Base-by-base conservation (phyloP, 352 stramenopile species). In the Aphanomyces invadans region DNA sequence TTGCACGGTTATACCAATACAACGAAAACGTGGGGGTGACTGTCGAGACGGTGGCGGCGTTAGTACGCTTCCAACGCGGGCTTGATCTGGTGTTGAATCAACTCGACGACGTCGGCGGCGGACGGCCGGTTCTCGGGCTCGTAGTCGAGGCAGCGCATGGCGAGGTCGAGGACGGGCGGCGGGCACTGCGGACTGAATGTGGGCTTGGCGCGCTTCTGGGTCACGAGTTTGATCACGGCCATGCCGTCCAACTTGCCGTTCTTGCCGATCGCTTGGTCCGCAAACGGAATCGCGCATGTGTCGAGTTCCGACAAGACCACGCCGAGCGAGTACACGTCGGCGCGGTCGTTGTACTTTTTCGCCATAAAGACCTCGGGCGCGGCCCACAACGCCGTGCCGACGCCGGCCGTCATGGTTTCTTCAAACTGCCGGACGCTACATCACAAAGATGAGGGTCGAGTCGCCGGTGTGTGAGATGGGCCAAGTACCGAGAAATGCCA, bases 281-380 rank as follows among this genome's bases (percentile, higher is more conserved):
- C 86, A 73, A 90, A 94, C 68, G 85, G 85, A 59, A 92, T 79
- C 19, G 79, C 67, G 57, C 88, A 79, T 28, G 80, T 90, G 48
- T 94, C 85, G 10, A 94, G 65, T 68, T 94, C 85, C 31, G 80
- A 86, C 72, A 92, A 73, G 36, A 90, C 81, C 55, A 92, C 87
- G 29, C 83, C 83, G 44, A 92, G 90, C 51, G 85, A 94, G 70
- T 88, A 94, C 36, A 94, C 89, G 60, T 93, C 85, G 28, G 85
- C 82, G 69, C 90, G 90, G 68, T 91, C 85, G 33, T 83, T 89
- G 74, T 94, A 94, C 72, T 90, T 91, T 62, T 87, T 89, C 53
- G 81, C 85, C 74, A 89, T 87, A 25, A 94, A 74, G 26, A 94
- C 83, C 65, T 94, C 85, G 0, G 85, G 85, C 25, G 85, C 85